Base-by-base conservation (phyloP, 1,139 yeast genomes). In the Candida freyschussii region DNA sequence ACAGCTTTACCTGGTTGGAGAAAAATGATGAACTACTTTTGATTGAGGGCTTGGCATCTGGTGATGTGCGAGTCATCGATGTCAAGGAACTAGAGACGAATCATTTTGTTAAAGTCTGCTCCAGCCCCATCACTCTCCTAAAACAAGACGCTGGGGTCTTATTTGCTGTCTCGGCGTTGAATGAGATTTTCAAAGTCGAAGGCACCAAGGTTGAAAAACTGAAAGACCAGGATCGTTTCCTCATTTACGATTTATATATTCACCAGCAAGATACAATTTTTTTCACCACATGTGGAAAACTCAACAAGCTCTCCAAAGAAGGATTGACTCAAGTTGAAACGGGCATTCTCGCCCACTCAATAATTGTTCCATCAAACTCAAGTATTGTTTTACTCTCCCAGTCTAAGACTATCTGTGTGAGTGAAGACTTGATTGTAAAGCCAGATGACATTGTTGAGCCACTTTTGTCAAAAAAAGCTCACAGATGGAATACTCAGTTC, bases 11-110 rank as follows among this genome's bases (percentile, higher is more conserved):
- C 2, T 50, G 55, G 55, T 6, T 36, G 2, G 31, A 19, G 10
- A 8, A 23, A 11, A 21, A 29, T 9, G 34, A 24, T 7, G 9
- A 13, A 1, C 19, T 48, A 6, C 17, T 18, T 6, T 7, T 50
- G 5, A 20, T 41, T 3, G 27, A 39, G n/a, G 53, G 55, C 7
- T 16, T 36, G 13, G 40, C 43, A 1, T 42, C 49, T 10, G 55
- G 55, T 5, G 30, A 34, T 18, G 20, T 39, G 6, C 39, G 29
- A 18, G 11, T 24, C 8, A 24, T 33, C 17, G 36, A 38, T 6
- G 6, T 36, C 0, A n/a, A 20, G 1, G 33, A 31, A 3, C 17
- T 10, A 12, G 23, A 30, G 8, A 34, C 22, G 7, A 8, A 16
- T 1, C 26, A 33, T 2, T 17, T 26, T 1, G 10, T 37, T 3